Conservation (phyloP, 805 yeast species). For the Saccharomyces mikatae region DNA sequence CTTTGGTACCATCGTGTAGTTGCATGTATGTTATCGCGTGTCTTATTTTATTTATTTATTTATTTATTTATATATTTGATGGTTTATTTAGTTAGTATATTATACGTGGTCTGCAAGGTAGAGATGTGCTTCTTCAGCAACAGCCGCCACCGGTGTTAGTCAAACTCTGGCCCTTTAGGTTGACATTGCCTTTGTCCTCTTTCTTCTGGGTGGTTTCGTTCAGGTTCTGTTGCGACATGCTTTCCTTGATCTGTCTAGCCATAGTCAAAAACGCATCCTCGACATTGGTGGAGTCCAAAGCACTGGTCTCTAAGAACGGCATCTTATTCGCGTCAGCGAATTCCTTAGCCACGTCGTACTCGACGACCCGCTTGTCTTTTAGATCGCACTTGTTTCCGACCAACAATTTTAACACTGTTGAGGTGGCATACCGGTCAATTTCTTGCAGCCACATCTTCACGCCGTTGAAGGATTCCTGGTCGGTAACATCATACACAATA, state of each 20-base stretch:
- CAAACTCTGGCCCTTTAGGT: slow-evolving; percentile 62
- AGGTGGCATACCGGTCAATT: slow-evolving; percentile 95
- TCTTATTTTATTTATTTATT: not conserved
- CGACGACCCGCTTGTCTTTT: slow-evolving; percentile 89
- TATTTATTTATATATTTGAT: not conserved
- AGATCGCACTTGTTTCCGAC: slow-evolving; percentile 97
- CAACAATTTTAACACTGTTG: slow-evolving; percentile 89
- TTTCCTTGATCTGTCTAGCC: slow-evolving; percentile 97
- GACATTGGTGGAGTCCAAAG: slow-evolving; percentile 89
- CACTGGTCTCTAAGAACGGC: slow-evolving; percentile 94
- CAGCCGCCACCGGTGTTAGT: slow-evolving; percentile 39
- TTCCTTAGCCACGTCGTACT: slow-evolving; percentile 91
- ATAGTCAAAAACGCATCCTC: slow-evolving; percentile 97
- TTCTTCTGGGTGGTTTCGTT: slow-evolving; percentile 16
- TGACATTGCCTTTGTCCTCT: slow-evolving; percentile 54
- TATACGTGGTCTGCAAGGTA: not conserved
- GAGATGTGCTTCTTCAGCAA: slow-evolving; percentile 29
- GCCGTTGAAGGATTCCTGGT: slow-evolving; percentile 90
- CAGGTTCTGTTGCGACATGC: slow-evolving; percentile 66
- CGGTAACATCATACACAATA: slow-evolving; percentile 95
- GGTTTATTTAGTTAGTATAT: not conserved
- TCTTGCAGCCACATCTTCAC: slow-evolving; percentile 98
- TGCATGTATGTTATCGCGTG: not conserved
- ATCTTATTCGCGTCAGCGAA: slow-evolving; percentile 88
- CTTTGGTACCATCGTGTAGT: not conserved